Percentiles rank a stretch among this genome's conserved stretches.
Conservation (phyloP, 2,329 filamentous ascomycete species). For the Ceratocystis lukuohia region DNA sequence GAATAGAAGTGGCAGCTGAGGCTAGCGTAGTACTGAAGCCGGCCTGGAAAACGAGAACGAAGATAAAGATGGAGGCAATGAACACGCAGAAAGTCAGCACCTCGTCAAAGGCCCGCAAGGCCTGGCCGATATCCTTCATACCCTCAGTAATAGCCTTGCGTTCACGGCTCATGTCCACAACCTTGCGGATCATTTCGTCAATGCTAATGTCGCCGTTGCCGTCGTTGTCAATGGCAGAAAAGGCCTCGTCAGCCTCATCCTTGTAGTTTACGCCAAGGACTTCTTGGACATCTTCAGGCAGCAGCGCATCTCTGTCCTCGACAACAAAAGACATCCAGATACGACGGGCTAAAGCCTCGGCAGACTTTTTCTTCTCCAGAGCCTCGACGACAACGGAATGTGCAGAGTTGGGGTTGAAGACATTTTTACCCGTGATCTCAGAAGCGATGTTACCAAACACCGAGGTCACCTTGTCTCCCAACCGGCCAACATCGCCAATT, state of each 20-base stretch:
- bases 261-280: slow-evolving; percentile 66
- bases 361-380: slow-evolving; percentile 67
- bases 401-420: slow-evolving; percentile 83
- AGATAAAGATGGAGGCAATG: slow-evolving; percentile 70
- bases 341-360: slow-evolving; percentile 83
- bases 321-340: slow-evolving; percentile 98
- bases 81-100: slow-evolving; percentile 71
- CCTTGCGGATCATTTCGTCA: slow-evolving; percentile 85
- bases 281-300: slow-evolving; percentile 68
- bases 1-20: slow-evolving; percentile 78
- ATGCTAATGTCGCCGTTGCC: slow-evolving; percentile 87
- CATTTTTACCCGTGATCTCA: slow-evolving; percentile 88
- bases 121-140: slow-evolving; percentile 96
- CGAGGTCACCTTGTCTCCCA: slow-evolving; percentile 87
- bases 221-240: slow-evolving; percentile 68
- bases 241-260: slow-evolving; percentile 74
- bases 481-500: slow-evolving; percentile 61
- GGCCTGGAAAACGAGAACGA: slow-evolving; percentile 79
- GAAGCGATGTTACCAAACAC: slow-evolving; percentile 86
- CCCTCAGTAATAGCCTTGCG: slow-evolving; percentile 80
- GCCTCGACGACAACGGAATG: slow-evolving; percentile 84
- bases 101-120: slow-evolving; percentile 78
- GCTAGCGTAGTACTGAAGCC: slow-evolving; percentile 75
- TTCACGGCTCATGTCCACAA: slow-evolving; percentile 71
- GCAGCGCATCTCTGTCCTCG: slow-evolving; percentile 71